Evolutionary conservation across 495 filamentous ascomycete species (phyloP), one percentile per base, ranked within the genome.

Genomic region (Antarctomyces pellizariae): DNA sequence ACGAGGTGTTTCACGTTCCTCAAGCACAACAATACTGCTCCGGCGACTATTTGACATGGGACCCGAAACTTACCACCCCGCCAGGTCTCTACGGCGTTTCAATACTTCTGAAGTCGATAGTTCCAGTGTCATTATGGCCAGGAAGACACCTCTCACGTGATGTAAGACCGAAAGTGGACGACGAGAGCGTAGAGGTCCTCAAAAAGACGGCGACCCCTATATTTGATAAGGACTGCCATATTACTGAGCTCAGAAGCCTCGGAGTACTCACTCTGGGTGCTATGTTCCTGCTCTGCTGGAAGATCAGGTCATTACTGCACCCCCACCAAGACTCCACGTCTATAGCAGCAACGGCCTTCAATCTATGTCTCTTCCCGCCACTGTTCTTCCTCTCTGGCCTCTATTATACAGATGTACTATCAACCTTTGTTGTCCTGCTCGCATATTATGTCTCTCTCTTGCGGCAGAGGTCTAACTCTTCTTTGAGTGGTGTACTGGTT

Each of bases 1-100:
- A 97, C 41, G 86, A 97, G 50, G 68, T 82, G 13, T 97, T 97
- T 48, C 86, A 97, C 40, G 69, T 93, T 26, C 72, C 79, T 2
- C 86, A 97, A 49, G 82, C 82, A 0, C 75, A 89, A 29, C 59
- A 60, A 5, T 97, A 95, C 45, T 91, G 83, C 48, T 37, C 57
- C 11, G 69, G 75, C 10, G 56, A 64, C 15, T 93, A 70, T 51
- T 43, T 45, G 16, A 50, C 70, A 10, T 97, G 89, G 89, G 83
- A 97, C 48, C 74, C 79, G 8, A 95, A 93, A 42, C 79, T 97
- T 35, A 97, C 86, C 5, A 97, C 86, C 2, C 86, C 86, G 1
- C 80, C 86, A 4, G 89, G 83, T 11, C 56, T 95, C 53, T 92
- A 59, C 39, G 55, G 64, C 18, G 13, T n/a, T 12, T 13, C 16